Evolutionary conservation across 2,329 filamentous ascomycete species (phyloP).

Genomic region (Lasiodiplodia sp.): DNA sequence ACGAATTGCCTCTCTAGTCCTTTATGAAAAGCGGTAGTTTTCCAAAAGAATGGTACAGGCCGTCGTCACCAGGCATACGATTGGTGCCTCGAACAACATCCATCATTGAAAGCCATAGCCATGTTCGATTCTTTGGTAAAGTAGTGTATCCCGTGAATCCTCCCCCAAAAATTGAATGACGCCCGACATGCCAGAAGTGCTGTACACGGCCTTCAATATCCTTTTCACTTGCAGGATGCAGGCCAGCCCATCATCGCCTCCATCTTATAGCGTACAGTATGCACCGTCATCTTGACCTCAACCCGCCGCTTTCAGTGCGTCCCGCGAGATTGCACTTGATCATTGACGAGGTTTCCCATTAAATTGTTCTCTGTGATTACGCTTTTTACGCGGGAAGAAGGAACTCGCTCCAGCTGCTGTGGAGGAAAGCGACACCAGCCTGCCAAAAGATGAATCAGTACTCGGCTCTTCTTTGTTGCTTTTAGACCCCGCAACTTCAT

Average conservation of each 20-base stretch:
- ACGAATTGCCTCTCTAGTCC: background rate
- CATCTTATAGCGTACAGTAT: conserved; percentile 16
- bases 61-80: too few species aligned
- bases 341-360: background rate
- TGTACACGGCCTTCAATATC: conserved; percentile 7
- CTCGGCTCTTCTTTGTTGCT: too few species aligned
- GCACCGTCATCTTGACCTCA: background rate
- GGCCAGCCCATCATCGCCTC: background rate
- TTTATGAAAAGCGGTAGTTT: background rate
- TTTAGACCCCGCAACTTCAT: too few species aligned
- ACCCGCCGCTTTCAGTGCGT: too few species aligned
- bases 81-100: background rate
- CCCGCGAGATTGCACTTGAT: background rate
- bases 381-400: conserved; percentile 55
- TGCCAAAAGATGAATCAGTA: conserved; percentile 34
- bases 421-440: conserved; percentile 60
- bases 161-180: conserved; percentile 2
- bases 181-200: background rate
- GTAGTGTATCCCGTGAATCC: conserved; percentile 8
- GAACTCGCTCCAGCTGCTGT: conserved; percentile 61
- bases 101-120: background rate
- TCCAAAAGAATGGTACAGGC: background rate
- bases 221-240: background rate
- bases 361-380: too few species aligned
- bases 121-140: conserved; percentile 5